Base-by-base conservation (phyloP, 768 basidiomycete genomes). In the Leccinellum albellum region DNA sequence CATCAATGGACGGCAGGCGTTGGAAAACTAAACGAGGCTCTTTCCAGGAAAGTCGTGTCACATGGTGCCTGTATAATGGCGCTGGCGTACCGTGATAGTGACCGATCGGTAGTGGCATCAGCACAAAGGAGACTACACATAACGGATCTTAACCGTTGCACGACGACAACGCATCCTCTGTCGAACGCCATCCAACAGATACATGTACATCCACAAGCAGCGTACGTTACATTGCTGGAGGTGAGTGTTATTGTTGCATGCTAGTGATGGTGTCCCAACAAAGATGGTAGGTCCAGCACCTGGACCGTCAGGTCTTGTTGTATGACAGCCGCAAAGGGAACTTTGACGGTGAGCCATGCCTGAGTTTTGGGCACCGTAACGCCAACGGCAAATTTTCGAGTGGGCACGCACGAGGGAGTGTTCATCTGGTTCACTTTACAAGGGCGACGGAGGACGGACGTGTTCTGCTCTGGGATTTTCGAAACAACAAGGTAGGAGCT, bases 391-490 rank as follows among this genome's bases (percentile, higher is more conserved):
- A 64, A 42, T 62, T 67, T 53, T 51, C 66, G 32, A 58, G 60
- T 31, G 63, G 68, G 31, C 73, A 70, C 55, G 70, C 68, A 40
- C 73, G 75, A 53, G 80, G 82, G 59, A 77, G 72, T 63, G 74
- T 66, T 49, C 65, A 66, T 62, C 69, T 69, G 55, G 72, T 69
- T 51, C 72, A 78, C 56, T 83, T 81, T 66, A 76, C 74, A 35
- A 78, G 75, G 55, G 78, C 79, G 17, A 79, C 72, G 63, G 68
- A 70, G 32, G 81, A 82, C 60, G 77, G 78, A 17, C 61, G 59
- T 28, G 72, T 81, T 28, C 63, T 74, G 13, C 61, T 80, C 28
- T 82, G 81, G 79, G 83, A 83, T 64, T 79, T 75, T 67, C 74
- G 82, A 29, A 79, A 79, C 51, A 60, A 57, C 14, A 76, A 77